Conservation (phyloP, 805 yeast species). For the Saccharomyces kudriavzevii region DNA sequence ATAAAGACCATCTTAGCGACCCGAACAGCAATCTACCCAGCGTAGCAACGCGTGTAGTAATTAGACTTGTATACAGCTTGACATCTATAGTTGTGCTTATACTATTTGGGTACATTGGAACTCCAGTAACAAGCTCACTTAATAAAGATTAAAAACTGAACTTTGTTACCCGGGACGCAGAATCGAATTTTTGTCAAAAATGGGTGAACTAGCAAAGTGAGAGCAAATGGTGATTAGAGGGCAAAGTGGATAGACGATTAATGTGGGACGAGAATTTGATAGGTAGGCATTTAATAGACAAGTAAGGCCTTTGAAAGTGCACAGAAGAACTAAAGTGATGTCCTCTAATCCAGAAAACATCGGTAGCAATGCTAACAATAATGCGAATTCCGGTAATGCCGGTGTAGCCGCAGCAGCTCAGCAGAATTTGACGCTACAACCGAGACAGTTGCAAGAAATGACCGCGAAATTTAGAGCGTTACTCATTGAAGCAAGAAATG, state of each 20-base stretch:
- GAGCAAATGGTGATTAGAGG: neutral
- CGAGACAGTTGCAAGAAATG: slow-evolving; percentile 40
- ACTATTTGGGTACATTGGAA: neutral
- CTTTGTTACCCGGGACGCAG: neutral
- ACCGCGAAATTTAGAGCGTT: slow-evolving; percentile 52
- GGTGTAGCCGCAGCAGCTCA: neutral
- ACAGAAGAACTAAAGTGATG: neutral
- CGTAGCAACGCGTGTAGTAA: neutral
- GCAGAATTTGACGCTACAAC: slow-evolving; percentile 8
- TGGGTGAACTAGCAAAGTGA: neutral
- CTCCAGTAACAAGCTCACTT: neutral
- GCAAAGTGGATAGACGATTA: neutral
- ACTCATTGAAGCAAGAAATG: slow-evolving; percentile 52
- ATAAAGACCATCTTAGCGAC: neutral
- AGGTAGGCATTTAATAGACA: neutral
- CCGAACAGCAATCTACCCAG: neutral
- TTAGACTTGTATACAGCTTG: neutral
- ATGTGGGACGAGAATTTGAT: neutral
- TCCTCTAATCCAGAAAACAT: slow-evolving; percentile 1
- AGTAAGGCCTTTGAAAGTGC: neutral
- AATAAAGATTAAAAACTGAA: neutral
- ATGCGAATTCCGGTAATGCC: neutral
- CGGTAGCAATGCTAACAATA: neutral
- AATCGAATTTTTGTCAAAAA: neutral
- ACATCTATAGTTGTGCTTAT: neutral